Base-by-base conservation (phyloP, 371 early-diverging fungal species). In the Dentiscutata heterogama region DNA sequence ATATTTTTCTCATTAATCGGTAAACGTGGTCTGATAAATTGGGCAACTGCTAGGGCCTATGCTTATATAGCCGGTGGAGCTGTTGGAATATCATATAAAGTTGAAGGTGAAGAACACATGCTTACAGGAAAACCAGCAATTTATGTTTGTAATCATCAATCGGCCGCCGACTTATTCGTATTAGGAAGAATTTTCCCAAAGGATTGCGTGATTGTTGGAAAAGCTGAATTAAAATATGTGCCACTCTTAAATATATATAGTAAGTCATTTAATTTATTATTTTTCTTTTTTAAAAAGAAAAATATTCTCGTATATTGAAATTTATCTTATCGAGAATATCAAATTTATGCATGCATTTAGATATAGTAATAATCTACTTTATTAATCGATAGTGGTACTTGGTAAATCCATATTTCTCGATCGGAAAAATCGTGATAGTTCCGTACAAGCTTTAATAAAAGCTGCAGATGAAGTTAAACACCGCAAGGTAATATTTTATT, bases 201-300 rank as follows among this genome's bases (percentile, higher is more conserved):
- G 78, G 87, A 91, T 83, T 89, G 92, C 20, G 90, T 91, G 3
- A 91, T 96, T 67, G 91, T 96, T 84, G 97, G 96, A 51, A 98
- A 98, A 86, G 90, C 91, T 84, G 87, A 87, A n/a, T 84, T 98
- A 74, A 91, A 91, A 79, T 94, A 91, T 84, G 92, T 94, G 75
- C 98, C 98, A 20, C 86, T 97, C 54, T 87, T 98, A 53, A 97
- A 97, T 46, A 90, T 91, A 89, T 97, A 89, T 87, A 94, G 96
- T 96, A 93, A 89, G 94, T 92, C 10, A 10, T 46, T n/a, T 46
- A 46, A 8, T 46, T 46, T 46, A 8, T 46, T 46, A 8, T 46
- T 46, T 46, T 46, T 11, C 7, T 46, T 10, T 1, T 46, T 46
- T 8, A 35, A 35, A 35, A 35, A 35, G 10, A 46, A 3, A 42